phyloP scores from a whole-genome alignment of 805 yeast genomes.

The Candida qinlingensis region DNA sequence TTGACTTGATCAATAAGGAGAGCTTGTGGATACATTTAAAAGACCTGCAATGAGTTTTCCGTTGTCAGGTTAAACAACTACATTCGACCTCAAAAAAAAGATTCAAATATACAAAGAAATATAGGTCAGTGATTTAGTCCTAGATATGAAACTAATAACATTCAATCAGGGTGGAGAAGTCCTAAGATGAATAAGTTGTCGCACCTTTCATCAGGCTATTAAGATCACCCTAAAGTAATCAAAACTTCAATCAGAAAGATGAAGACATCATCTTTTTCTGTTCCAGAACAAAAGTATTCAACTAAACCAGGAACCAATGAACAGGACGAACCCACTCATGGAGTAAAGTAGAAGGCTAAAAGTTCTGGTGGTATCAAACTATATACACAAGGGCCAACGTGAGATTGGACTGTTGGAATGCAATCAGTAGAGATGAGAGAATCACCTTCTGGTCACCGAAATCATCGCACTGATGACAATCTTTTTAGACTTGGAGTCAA shows the following conservation, averaged over 20 bases:
- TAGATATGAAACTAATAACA: conserved; percentile 12
- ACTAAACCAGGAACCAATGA: conserved; percentile 21
- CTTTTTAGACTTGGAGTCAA: not conserved
- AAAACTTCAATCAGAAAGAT: not conserved
- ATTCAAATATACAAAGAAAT: conserved; percentile 7
- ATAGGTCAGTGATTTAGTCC: conserved; percentile 28
- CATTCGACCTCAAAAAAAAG: not conserved
- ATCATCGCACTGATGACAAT: not conserved
- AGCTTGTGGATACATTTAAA: too few relatives aligned
- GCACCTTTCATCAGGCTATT: not conserved
- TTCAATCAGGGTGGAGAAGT: conserved; percentile 29
- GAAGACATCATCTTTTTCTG: conserved; percentile 13
- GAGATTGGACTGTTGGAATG: not conserved
- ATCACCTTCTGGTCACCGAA: not conserved
- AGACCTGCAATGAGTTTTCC: too few relatives aligned
- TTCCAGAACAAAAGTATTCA: conserved; percentile 29
- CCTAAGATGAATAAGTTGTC: conserved; percentile 9
- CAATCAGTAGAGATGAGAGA: not conserved
- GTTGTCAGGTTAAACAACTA: too few relatives aligned
- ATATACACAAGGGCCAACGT: not conserved
- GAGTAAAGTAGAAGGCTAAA: conserved; percentile 26
- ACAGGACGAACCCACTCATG: conserved; percentile 28
- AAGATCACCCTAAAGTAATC: too few relatives aligned
- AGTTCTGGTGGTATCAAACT: conserved; percentile 11
- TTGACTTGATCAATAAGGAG: too few relatives aligned